phyloP scores from a whole-genome alignment of 2,329 filamentous ascomycete genomes.

The Polychaeton citri region DNA sequence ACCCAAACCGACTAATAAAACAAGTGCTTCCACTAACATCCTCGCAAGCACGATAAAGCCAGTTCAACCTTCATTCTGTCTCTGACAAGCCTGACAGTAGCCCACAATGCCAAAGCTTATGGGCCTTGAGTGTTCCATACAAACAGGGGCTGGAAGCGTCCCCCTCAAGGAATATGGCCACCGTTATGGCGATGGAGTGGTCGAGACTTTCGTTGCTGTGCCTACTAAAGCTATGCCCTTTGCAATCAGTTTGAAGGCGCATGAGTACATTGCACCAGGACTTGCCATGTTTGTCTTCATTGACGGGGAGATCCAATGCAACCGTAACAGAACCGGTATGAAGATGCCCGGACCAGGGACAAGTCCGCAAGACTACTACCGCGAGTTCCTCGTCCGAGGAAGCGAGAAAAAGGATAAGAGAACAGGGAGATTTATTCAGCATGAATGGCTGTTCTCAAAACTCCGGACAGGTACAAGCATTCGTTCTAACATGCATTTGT shows the following conservation, averaged over 20 bases:
- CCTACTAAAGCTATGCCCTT: slow-evolving; percentile 34
- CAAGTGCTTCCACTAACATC: too few species aligned
- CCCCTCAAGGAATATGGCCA: slow-evolving; percentile 37
- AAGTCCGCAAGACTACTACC: slow-evolving; percentile 21
- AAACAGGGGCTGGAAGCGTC: slow-evolving; percentile 30
- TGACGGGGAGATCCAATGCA: slow-evolving; percentile 45
- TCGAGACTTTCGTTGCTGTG: slow-evolving; percentile 39
- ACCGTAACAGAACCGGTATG: slow-evolving; percentile 37
- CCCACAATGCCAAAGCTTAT: slow-evolving; percentile 40
- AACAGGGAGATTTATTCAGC: slow-evolving; percentile 34
- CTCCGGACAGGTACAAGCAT: slow-evolving; percentile 31
- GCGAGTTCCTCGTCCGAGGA: slow-evolving; percentile 36
- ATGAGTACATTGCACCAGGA: slow-evolving; percentile 39
- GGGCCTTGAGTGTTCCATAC: slow-evolving; percentile 38
- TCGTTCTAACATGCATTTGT: background rate
- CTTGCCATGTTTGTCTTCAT: slow-evolving; percentile 44
- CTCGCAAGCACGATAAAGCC: too few species aligned
- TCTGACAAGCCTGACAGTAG: background rate
- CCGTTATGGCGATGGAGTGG: slow-evolving; percentile 37
- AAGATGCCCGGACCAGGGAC: slow-evolving; percentile 17
- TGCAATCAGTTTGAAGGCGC: slow-evolving; percentile 34
- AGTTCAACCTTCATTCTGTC: background rate
- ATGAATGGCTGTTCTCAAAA: slow-evolving; percentile 40
- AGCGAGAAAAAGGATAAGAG: slow-evolving; percentile 36
- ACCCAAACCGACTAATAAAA: too few species aligned